Conservation (phyloP, 768 basidiomycete genomes). For the Russula olivacea region DNA sequence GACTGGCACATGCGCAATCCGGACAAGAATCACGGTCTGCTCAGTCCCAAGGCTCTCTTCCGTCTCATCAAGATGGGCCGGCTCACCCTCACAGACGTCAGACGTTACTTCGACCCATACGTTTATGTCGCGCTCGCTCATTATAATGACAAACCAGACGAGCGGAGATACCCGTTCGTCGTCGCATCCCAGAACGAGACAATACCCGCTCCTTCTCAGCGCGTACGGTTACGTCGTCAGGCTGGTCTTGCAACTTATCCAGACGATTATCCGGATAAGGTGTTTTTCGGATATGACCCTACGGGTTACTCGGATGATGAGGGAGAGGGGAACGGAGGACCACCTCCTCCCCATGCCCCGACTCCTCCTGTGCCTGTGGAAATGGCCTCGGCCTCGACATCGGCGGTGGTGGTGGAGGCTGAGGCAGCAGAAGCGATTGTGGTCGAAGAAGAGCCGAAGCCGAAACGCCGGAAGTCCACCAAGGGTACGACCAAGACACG, state of each 20-base stretch:
- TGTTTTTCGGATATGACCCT: slow-evolving; percentile 24
- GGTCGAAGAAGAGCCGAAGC: slow-evolving; percentile 1
- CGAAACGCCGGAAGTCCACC: slow-evolving; percentile 13
- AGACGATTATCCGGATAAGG: slow-evolving; percentile 27
- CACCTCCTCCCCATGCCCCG: background rate
- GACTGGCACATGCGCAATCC: slow-evolving; percentile 30
- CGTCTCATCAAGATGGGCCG: slow-evolving; percentile 29
- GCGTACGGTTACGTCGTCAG: slow-evolving; percentile 24
- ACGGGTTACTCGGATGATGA: slow-evolving; percentile 10
- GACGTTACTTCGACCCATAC: slow-evolving; percentile 24
- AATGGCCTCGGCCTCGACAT: background rate
- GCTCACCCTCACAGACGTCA: slow-evolving; percentile 29
- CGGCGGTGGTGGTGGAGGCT: no score
- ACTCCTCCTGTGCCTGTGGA: background rate
- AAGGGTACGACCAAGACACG: background rate
- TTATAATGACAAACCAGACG: slow-evolving; percentile 27
- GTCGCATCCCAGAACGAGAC: slow-evolving; percentile 8
- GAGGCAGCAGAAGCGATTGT: background rate
- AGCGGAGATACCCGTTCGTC: slow-evolving; percentile 27
- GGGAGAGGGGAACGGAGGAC: background rate
- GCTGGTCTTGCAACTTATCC: slow-evolving; percentile 6
- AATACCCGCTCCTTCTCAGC: slow-evolving; percentile 28
- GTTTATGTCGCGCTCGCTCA: slow-evolving; percentile 25
- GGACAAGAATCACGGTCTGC: slow-evolving; percentile 4
- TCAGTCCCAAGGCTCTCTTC: slow-evolving; percentile 27